Percentiles rank a stretch among this genome's conserved stretches.
Conservation (phyloP, 164 flowering plant genomes). For the Nelumbo lutea region DNA sequence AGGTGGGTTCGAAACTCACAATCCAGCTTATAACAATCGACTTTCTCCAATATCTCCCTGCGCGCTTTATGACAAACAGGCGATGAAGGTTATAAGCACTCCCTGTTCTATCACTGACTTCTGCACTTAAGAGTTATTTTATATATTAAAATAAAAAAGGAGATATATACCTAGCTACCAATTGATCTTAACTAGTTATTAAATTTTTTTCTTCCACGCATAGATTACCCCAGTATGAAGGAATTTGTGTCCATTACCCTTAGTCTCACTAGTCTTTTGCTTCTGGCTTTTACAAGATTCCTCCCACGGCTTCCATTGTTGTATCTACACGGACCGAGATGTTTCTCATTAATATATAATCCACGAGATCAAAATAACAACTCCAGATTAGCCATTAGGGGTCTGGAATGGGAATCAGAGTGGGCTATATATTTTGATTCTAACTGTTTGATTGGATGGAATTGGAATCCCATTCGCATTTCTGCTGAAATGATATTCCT, state of each 20-base stretch:
- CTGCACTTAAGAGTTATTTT: background rate
- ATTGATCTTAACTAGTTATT: too few relatives aligned
- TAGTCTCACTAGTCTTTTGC: background rate
- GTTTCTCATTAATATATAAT: background rate
- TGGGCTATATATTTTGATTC: too few relatives aligned
- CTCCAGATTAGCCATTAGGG: background rate
- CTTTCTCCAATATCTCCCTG: slow-evolving; percentile 52
- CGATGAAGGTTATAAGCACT: slow-evolving; percentile 14
- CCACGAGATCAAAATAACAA: background rate
- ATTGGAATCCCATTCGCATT: too few relatives aligned
- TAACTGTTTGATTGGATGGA: too few relatives aligned
- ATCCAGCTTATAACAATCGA: slow-evolving; percentile 49
- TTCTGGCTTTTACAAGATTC: slow-evolving; percentile 28
- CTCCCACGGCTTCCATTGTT: slow-evolving; percentile 90
- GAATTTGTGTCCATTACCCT: slow-evolving; percentile 19
- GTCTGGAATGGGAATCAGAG: too few relatives aligned
- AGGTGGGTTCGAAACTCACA: slow-evolving; percentile 33
- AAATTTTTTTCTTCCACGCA: background rate
- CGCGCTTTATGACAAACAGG: slow-evolving; percentile 15
- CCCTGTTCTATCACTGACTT: background rate
- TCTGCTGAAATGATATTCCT: too few relatives aligned
- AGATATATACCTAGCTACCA: background rate
- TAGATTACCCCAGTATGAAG: too few relatives aligned
- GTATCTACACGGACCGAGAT: slow-evolving; percentile 41
- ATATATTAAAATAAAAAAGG: background rate